Base-by-base conservation (phyloP, 179 eudicot species). In the Drosera spatulata region DNA sequence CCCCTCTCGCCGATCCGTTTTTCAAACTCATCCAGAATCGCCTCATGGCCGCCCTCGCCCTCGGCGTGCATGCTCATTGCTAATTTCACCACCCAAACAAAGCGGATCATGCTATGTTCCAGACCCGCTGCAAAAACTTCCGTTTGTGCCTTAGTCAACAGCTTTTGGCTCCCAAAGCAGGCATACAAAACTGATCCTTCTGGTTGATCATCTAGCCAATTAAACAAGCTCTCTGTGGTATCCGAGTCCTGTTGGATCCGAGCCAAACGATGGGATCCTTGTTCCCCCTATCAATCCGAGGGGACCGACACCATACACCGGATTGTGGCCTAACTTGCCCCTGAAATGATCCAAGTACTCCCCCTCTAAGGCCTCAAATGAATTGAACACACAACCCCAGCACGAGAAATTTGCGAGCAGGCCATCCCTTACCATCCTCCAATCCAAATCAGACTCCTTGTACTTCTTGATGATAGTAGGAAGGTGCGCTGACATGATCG, bases 161-260 rank as follows among this genome's bases (percentile, higher is more conserved):
- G 49, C 43, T 77, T 82, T 43, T 88, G 94, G 55, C 89, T 88
- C 42, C 96, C 94, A 65, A 85, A 85, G 56, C 89, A 85, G 42
- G 83, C 87, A 44, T 79, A 88, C 58, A 88, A 15, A 40, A 88
- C 89, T 6, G 82, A 73, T 40, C 60, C 77, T 55, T 69, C 71
- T 11, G 73, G 77, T 4, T 78, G 80, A 37, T 45, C 52, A 48
- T 87, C 83, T 42, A 87, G 86, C 87, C 87, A 84, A 3, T 62
- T 39, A 8, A 78, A 37, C 43, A 80, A 70, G 5, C 43, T 52
- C 1, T 1, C 1, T 22, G 33, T 1, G n/a, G 58, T 50, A 5
- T 15, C 74, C 7, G 39, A 41, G n/a, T 11, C 61, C 42, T 44
- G 51, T 22, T 57, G 55, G 41, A 53, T 75, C 66, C 71, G 43